Evolutionary conservation across 2,329 filamentous ascomycete genomes (phyloP).

Genomic region (Ascochyta rabiei): DNA sequence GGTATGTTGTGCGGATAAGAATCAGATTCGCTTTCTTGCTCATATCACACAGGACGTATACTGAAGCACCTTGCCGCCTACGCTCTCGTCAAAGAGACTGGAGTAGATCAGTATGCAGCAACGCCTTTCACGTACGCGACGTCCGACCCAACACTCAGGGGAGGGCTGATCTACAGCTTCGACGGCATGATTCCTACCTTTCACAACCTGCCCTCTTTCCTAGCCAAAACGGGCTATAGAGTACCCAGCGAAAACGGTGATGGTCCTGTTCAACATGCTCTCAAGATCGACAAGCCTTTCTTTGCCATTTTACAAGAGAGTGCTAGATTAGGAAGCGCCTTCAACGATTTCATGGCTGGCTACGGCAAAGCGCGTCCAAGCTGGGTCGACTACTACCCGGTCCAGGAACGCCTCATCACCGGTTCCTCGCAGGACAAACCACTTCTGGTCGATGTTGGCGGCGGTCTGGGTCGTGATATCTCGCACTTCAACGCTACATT

Average conservation of each 20-base stretch:
- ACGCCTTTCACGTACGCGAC: neutral
- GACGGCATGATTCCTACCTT: conserved; percentile 5
- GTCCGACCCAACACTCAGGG: neutral
- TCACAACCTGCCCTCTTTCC: neutral
- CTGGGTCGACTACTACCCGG: neutral
- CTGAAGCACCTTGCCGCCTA: neutral
- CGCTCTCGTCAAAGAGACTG: neutral
- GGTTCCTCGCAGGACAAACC: neutral
- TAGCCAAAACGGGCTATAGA: neutral
- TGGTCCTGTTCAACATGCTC: neutral
- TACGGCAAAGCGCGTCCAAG: neutral
- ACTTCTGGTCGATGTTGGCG: neutral
- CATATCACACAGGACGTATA: neutral
- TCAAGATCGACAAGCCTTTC: neutral
- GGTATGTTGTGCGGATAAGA: neutral
- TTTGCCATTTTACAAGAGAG: neutral
- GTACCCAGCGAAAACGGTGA: neutral
- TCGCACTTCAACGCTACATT: neutral
- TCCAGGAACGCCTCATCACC: neutral
- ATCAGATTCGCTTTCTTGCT: no score
- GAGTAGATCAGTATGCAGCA: neutral
- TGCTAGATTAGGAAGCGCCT: neutral
- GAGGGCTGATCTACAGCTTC: neutral
- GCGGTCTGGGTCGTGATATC: neutral
- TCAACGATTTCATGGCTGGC: conserved; percentile 6